Evolutionary conservation across 139 green algal species (phyloP), one percentile per base, ranked within the genome.

Genomic region (Pleodorina starrii): DNA sequence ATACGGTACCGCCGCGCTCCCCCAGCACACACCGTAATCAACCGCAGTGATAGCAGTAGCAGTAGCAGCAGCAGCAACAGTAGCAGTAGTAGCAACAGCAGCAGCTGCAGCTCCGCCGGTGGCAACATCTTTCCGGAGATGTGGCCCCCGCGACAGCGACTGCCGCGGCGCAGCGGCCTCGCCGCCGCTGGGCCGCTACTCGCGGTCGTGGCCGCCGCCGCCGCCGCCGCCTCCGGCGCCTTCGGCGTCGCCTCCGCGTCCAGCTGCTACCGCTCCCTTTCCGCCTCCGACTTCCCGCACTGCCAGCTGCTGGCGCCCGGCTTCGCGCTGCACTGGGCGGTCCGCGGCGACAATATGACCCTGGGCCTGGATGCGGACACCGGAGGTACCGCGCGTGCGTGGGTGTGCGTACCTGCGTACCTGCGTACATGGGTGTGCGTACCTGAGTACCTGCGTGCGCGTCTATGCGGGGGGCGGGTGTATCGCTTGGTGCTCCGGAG

Each of bases 331-430:
- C 80, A 86, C 80, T 86, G 80, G 80, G n/a, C 21, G 12, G 80
- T 86, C 14, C 17, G 11, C 16, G 59, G 54, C 27, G 81, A 36
- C 44, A 69, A 69, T 25, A 48, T 88, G 27, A 88, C 63, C 0
- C 82, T 88, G 44, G 82, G 82, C 5, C 32, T 88, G 82, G 82
- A 88, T 16, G 82, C 44, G 19, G 66, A 88, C 35, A 88, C 82
- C 12, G 82, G 82, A 38, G 82, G 82, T 79, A 32, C 14, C 9
- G 38, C 14, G 40, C 38, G 71, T 54, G 71, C 16, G 71, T 14
- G 21, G 60, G 27, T 17, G 54, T 66, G 54, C 54, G 54, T 66
- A 25, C 29, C 21, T 12, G 54, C 29, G 54, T 66, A 25, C 54
- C 21, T 66, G 54, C 29, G 54, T 12, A 25, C 9, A 12, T 66